phyloP scores from a whole-genome alignment of 306 rosid species.

The Quercus glauca region DNA sequence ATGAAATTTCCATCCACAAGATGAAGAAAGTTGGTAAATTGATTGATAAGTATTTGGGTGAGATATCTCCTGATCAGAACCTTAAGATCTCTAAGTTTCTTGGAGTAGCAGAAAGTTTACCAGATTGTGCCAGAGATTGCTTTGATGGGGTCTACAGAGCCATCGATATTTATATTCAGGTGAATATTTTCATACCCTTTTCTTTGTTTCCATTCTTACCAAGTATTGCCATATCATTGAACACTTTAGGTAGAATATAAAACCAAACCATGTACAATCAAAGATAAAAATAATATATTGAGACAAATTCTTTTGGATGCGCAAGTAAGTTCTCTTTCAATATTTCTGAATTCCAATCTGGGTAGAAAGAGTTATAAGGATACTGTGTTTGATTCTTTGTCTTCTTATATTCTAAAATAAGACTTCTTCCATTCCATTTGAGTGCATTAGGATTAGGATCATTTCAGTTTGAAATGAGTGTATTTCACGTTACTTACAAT shows the following conservation, averaged over 20 bases:
- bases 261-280: not conserved
- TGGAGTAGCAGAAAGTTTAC: slow-evolving; percentile 66
- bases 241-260: not conserved
- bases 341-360: not conserved
- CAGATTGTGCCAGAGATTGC: slow-evolving; percentile 62
- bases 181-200: slow-evolving; percentile 21
- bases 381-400: not conserved
- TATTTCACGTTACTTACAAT: too few species aligned
- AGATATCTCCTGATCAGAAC: slow-evolving; percentile 70
- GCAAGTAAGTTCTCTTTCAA: not conserved
- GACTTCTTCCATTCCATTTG: not conserved
- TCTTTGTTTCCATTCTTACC: not conserved
- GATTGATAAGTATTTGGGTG: slow-evolving; percentile 63
- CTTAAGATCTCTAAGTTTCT: slow-evolving; percentile 66
- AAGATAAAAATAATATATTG: not conserved
- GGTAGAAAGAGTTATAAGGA: not conserved
- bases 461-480: too few species aligned
- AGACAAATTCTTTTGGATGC: not conserved
- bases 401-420: not conserved
- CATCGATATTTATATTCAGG: slow-evolving; percentile 78
- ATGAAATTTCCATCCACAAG: slow-evolving; percentile 32
- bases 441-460: not conserved
- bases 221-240: not conserved
- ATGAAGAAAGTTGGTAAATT: slow-evolving; percentile 63
- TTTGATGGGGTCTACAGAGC: slow-evolving; percentile 75